phyloP scores from a whole-genome alignment of 75 land plant genomes.

The Pinus tabuliformis region DNA sequence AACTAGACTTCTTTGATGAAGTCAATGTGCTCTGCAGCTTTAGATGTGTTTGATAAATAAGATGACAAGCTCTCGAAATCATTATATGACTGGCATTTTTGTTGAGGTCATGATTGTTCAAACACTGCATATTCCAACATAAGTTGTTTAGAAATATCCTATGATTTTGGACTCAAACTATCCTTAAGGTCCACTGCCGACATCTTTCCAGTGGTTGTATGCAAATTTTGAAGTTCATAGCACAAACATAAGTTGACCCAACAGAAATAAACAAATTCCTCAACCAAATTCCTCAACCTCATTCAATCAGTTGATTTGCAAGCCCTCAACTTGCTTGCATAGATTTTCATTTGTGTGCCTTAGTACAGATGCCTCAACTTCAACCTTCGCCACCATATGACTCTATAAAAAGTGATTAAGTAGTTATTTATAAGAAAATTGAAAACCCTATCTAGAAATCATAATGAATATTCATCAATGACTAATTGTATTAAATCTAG shows the following conservation, averaged over 20 bases:
- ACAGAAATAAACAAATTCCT: constrained; percentile 71
- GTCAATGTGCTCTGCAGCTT: constrained; percentile 16
- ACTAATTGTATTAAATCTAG: not conserved
- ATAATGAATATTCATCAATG: not conserved
- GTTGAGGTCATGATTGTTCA: constrained; percentile 12
- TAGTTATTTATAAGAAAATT: not conserved
- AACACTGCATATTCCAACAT: constrained; percentile 42
- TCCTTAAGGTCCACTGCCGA: constrained; percentile 28
- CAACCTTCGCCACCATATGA: constrained; percentile 49
- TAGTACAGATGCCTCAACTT: constrained; percentile 56
- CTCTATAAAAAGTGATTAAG: constrained; percentile 24
- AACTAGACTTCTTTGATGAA: constrained; percentile 28
- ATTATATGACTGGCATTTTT: constrained; percentile 18
- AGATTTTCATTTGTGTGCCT: constrained; percentile 67
- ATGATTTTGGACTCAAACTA: constrained; percentile 36
- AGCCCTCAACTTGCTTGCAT: constrained; percentile 69
- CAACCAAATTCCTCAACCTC: constrained; percentile 86
- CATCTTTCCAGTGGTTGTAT: constrained; percentile 7
- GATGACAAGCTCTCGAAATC: constrained; percentile 32
- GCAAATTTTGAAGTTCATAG: constrained; percentile 44
- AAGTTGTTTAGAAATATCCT: constrained; percentile 46
- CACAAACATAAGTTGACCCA: constrained; percentile 80
- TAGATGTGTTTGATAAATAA: constrained; percentile 17
- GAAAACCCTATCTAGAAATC: not conserved
- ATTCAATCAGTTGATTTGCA: constrained; percentile 66